Percentiles rank a stretch among this genome's conserved stretches.
These are phyloP conservation scores for Colletotrichum spaethianum DNA, from an alignment of 2,329 filamentous ascomycete species.

Conservation along the genomic window DNA sequence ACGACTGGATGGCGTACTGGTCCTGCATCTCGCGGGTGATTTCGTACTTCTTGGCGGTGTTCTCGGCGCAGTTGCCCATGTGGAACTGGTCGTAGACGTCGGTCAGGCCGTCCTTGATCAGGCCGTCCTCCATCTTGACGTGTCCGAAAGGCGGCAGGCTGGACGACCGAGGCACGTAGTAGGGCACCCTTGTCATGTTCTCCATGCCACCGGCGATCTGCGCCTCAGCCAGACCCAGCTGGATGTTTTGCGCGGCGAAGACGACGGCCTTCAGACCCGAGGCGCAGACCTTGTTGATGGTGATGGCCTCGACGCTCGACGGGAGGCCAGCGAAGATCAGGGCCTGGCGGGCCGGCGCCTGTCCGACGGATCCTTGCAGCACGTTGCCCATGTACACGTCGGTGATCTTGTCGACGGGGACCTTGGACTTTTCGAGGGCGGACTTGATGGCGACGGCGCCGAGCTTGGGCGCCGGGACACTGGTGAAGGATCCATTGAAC, in stretches of 20 bases:
- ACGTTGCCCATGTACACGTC: constrained; percentile 99
- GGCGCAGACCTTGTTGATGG: constrained; percentile 98
- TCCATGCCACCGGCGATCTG: constrained; percentile 98
- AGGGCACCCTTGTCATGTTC: constrained; percentile 95
- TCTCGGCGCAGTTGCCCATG: constrained; percentile 98
- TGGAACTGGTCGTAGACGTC: constrained; percentile 98
- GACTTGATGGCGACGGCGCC: constrained; percentile 93
- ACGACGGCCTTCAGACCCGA: constrained; percentile 94
- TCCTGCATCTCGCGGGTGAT: constrained; percentile 91
- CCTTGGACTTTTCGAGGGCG: constrained; percentile 86
- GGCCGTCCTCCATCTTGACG: constrained; percentile 88
- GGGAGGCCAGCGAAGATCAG: constrained; percentile 89
- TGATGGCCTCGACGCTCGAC: constrained; percentile 86
- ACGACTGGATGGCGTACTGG: constrained; percentile 89
- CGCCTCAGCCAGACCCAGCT: constrained; percentile 89
- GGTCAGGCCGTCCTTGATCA: constrained; percentile 95
- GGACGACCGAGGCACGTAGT: constrained; percentile 88
- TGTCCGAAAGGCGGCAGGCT: constrained; percentile 89
- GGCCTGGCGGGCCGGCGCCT: constrained; percentile 93
- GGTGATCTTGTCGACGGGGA: constrained; percentile 85
- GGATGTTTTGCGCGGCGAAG: constrained; percentile 93
- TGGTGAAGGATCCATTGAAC: constrained; percentile 95
- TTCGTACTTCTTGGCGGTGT: constrained; percentile 88
- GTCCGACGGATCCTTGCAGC: constrained; percentile 85
- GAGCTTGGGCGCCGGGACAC: constrained; percentile 87